These are phyloP conservation scores for Lachnellula occidentalis DNA, from an alignment of 2,329 filamentous ascomycete genomes.

Conservation along the genomic window DNA sequence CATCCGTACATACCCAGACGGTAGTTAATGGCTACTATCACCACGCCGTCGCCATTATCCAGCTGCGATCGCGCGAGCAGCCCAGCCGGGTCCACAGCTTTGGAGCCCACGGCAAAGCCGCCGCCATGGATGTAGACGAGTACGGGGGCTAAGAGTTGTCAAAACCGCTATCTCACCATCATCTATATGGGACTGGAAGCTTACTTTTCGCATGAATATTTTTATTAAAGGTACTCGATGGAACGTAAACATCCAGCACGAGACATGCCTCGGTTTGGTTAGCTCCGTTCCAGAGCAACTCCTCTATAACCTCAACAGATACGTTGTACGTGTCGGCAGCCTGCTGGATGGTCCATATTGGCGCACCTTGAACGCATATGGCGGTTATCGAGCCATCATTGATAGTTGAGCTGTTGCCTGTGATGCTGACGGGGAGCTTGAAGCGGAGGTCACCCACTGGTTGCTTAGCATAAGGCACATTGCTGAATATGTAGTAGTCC, in stretches of 20 bases:
- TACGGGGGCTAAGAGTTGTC: conserved; percentile 31
- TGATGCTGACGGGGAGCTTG: conserved; percentile 35
- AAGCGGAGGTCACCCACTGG: conserved; percentile 40
- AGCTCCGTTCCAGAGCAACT: background rate
- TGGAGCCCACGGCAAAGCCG: conserved; percentile 38
- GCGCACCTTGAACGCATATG: conserved; percentile 20
- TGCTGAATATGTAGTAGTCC: conserved; percentile 36
- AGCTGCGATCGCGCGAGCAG: conserved; percentile 30
- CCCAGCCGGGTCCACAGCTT: conserved; percentile 37
- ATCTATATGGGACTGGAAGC: background rate
- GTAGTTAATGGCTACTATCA: conserved; percentile 32
- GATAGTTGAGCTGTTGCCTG: conserved; percentile 29
- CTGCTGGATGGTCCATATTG: conserved; percentile 7
- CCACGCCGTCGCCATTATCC: conserved; percentile 32
- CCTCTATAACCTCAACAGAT: background rate
- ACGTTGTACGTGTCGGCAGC: background rate
- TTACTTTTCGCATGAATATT: background rate
- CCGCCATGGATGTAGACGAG: conserved; percentile 46
- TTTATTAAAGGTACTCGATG: conserved; percentile 33
- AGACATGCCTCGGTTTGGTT: conserved; percentile 39
- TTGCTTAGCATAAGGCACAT: conserved; percentile 42
- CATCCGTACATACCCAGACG: conserved; percentile 30
- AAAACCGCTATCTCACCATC: background rate
- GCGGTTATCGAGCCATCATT: conserved; percentile 19
- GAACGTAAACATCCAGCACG: conserved; percentile 43